Base-by-base conservation (phyloP, 768 basidiomycete genomes). In the Solioccasus polychromus region DNA sequence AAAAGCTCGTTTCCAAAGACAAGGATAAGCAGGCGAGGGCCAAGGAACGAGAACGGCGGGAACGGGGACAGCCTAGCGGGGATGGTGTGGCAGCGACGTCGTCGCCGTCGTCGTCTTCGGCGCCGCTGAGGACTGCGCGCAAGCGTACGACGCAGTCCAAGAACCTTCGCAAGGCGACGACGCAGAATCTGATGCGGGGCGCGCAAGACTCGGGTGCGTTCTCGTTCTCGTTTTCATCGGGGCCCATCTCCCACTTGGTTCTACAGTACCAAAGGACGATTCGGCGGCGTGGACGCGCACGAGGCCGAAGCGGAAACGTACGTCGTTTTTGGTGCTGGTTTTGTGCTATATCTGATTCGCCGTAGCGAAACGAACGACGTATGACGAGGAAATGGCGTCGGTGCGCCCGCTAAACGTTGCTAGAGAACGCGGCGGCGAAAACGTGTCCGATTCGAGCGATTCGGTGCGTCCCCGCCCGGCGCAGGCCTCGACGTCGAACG, bases 131-230 rank as follows among this genome's bases (percentile, higher is more conserved):
- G 25, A 50, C 52, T 11, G 52, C 52, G n/a, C 57, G 50, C 28
- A 60, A 60, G 36, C 45, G 18, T 5, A 47, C 52, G 24, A 12
- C 28, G 4, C 47, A 23, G 9, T 39, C 24, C 3, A 57, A 20
- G 18, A 43, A 50, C 18, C 12, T 51, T 32, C 35, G 9, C 36
- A 50, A 24, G 17, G 60, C 55, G 24, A 42, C 50, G 18, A 52
- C 35, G 7, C 36, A 28, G 19, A 45, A 23, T 18, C 35, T 64
- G 17, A 26, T 64, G 2, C 44, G 14, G 37, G 8, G 25, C 8
- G 58, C 53, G 12, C 65, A 65, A 34, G 52, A n/a, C 1, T 2
- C 39, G 24, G 28, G 62, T 62, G 34, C 42, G 61, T 63, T 3
- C 17, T 5, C 17, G 37, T 17, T 29, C 11, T 24, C n/a, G 22